These are phyloP conservation scores for Vitis hybrid DNA, from an alignment of 177 flowering plant genomes.

Conservation along the genomic window DNA sequence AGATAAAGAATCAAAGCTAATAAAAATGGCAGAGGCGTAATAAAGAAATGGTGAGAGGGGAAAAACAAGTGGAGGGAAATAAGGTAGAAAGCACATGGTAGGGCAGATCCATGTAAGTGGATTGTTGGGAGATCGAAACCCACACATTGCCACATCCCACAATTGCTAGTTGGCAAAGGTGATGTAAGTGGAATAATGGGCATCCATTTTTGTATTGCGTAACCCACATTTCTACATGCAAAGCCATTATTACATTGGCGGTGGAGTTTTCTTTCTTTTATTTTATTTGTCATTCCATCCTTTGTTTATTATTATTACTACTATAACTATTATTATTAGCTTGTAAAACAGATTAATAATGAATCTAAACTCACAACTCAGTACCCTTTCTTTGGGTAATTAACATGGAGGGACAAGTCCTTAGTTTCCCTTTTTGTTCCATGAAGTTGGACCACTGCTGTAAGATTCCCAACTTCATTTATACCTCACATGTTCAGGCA, in stretches of 20 bases:
- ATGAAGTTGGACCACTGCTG: constrained; percentile 1
- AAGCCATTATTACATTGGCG: not conserved
- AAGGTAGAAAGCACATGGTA: constrained; percentile 18
- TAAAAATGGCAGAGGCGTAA: not conserved
- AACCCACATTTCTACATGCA: not conserved
- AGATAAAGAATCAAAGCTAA: not conserved
- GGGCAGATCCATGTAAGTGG: constrained; percentile 12
- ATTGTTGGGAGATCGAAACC: constrained; percentile 6
- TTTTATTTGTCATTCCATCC: not conserved
- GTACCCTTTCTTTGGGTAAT: too few relatives aligned
- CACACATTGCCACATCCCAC: not conserved
- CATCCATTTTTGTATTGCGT: not conserved
- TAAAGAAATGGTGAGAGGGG: not conserved
- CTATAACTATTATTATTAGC: too few relatives aligned
- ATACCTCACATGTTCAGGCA: not conserved
- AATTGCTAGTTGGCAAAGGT: constrained; percentile 17
- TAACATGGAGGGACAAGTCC: too few relatives aligned
- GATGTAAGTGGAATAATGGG: constrained; percentile 7
- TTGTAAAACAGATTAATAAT: too few relatives aligned
- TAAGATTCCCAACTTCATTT: constrained; percentile 6
- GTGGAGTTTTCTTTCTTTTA: not conserved
- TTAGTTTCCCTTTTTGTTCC: too few relatives aligned
- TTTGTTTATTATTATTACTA: too few relatives aligned
- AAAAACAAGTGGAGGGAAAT: constrained; percentile 3
- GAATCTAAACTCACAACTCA: too few relatives aligned